phyloP scores from a whole-genome alignment of 495 filamentous ascomycete genomes.

The Thozetella sp. region DNA sequence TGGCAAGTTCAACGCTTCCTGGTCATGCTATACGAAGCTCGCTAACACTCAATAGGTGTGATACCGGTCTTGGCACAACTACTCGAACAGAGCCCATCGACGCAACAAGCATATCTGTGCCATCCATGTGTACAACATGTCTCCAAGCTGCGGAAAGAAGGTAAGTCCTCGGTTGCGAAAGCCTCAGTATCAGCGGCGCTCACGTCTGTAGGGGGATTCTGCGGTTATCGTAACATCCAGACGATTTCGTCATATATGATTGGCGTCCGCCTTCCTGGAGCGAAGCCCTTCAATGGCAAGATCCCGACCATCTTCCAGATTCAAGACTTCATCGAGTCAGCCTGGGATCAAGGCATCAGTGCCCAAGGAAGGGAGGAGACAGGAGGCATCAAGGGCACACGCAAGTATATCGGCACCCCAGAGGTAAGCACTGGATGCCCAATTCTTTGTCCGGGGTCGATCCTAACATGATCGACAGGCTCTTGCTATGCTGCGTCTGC shows the following conservation, averaged over 20 bases:
- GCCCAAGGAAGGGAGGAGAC: slow-evolving; percentile 74
- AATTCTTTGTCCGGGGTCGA: neutral
- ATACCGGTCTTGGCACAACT: slow-evolving; percentile 73
- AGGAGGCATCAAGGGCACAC: slow-evolving; percentile 81
- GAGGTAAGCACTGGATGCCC: slow-evolving; percentile 59
- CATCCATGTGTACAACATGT: slow-evolving; percentile 77
- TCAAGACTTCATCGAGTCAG: slow-evolving; percentile 86
- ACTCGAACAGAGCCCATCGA: slow-evolving; percentile 64
- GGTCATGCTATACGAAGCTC: slow-evolving; percentile 42
- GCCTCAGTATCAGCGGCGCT: neutral
- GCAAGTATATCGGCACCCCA: slow-evolving; percentile 95
- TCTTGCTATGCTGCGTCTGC: slow-evolving; percentile 72
- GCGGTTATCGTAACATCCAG: slow-evolving; percentile 97
- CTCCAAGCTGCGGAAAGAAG: slow-evolving; percentile 76
- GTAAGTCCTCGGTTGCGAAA: slow-evolving; percentile 15
- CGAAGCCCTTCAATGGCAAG: slow-evolving; percentile 57
- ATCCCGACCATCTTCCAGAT: slow-evolving; percentile 82
- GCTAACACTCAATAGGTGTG: slow-evolving; percentile 50
- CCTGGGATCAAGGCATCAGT: slow-evolving; percentile 90
- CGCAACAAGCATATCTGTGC: slow-evolving; percentile 77
- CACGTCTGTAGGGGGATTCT: slow-evolving; percentile 70
- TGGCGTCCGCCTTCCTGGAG: slow-evolving; percentile 53
- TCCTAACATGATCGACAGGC: slow-evolving; percentile 52
- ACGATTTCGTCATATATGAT: slow-evolving; percentile 85
- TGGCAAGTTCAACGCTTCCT: slow-evolving; percentile 49